Conservation (phyloP, 164 flowering plant genomes). For the Tetracentron sinense region DNA sequence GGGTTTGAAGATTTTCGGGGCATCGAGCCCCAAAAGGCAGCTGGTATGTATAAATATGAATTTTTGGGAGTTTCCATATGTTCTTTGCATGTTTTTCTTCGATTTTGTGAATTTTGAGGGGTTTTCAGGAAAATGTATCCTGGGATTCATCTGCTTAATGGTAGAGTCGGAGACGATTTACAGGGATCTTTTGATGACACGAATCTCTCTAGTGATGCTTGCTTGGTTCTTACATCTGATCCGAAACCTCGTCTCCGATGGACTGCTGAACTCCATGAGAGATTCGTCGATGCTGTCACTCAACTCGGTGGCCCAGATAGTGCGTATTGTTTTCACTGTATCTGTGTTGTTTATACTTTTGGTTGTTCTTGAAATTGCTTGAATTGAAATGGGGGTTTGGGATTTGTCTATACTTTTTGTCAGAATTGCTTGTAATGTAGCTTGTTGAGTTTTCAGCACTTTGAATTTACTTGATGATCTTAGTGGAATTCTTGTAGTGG, state of each 20-base stretch:
- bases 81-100: not conserved
- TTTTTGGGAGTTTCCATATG: not conserved
- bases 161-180: conserved; percentile 10
- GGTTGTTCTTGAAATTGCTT: not conserved
- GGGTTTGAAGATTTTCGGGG: conserved; percentile 8
- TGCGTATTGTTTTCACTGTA: conserved; percentile 16
- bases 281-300: conserved; percentile 53
- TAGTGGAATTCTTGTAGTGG: not conserved
- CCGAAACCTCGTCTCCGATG: conserved; percentile 56
- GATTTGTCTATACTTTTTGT: not conserved
- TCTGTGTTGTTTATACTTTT: too few species aligned
- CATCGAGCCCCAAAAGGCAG: not conserved
- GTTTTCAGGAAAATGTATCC: conserved; percentile 19
- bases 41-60: too few species aligned
- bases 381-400: not conserved
- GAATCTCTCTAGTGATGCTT: conserved; percentile 54
- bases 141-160: conserved; percentile 13
- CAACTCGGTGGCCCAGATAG: conserved; percentile 57
- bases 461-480: not conserved
- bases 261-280: conserved; percentile 53
- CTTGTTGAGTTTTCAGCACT: not conserved
- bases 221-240: conserved; percentile 42
- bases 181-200: conserved; percentile 41
- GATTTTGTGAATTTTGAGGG: not conserved
- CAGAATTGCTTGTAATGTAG: not conserved